phyloP scores from a whole-genome alignment of 1,284 basidiomycete genomes.

The Trichosporon sp. region DNA sequence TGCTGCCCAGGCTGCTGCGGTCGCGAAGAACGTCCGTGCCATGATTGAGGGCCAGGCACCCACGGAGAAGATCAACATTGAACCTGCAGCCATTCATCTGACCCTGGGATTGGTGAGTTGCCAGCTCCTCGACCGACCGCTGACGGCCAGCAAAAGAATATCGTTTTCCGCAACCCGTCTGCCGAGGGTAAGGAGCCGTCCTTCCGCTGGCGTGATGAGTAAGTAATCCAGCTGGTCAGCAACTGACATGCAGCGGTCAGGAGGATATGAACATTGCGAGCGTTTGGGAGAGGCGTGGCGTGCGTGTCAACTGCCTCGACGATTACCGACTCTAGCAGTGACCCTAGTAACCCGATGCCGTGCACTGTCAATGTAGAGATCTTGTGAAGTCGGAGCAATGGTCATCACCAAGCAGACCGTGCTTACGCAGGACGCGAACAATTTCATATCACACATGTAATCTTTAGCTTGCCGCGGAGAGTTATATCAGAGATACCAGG shows the following conservation, averaged over 20 bases:
- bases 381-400: too few species aligned
- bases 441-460: too few species aligned
- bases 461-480: too few species aligned
- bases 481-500: too few species aligned
- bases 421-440: too few species aligned
- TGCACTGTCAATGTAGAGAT: too few species aligned
- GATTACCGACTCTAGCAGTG: conserved; percentile 18
- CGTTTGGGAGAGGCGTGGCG: conserved; percentile 18
- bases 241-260: conserved; percentile 12
- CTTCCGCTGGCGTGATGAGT: conserved; percentile 19
- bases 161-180: conserved; percentile 22
- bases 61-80: conserved; percentile 2
- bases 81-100: conserved; percentile 19
- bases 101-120: conserved; percentile 23
- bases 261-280: conserved; percentile 20
- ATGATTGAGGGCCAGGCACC: conserved; percentile 20
- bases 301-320: conserved; percentile 14
- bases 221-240: conserved; percentile 1
- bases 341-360: too few species aligned
- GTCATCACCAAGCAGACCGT: too few species aligned
- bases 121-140: too few species aligned
- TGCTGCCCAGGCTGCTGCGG: conserved; percentile 37
- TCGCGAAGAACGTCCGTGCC: conserved; percentile 35
- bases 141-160: conserved; percentile 15
- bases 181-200: conserved; percentile 13